phyloP scores from a whole-genome alignment of 1,139 yeast species.

The Nadsonia starkeyi-henricii region DNA sequence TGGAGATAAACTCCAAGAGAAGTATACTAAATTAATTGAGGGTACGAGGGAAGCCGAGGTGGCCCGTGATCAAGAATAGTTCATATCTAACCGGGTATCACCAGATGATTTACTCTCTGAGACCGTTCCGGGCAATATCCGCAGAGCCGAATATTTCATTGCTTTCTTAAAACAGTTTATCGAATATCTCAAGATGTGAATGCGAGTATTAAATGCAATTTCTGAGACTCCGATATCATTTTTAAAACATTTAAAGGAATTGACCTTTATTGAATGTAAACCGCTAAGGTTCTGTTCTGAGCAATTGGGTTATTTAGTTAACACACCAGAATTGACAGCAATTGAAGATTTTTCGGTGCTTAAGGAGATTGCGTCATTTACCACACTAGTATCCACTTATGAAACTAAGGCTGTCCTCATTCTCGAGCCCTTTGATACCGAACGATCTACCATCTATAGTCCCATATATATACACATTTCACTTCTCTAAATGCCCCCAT shows the following conservation, averaged over 20 bases:
- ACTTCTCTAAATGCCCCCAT: conserved; percentile 95
- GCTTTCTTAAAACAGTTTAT: conserved; percentile 84
- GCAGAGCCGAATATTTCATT: conserved; percentile 93
- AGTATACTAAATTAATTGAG: conserved; percentile 79
- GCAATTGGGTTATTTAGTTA: conserved; percentile 68
- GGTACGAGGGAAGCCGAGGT: conserved; percentile 73
- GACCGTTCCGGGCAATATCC: conserved; percentile 92
- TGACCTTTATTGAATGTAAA: conserved; percentile 82
- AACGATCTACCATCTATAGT: conserved; percentile 93
- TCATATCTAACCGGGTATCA: conserved; percentile 78
- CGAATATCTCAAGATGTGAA: conserved; percentile 88
- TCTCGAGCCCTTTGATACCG: conserved; percentile 92
- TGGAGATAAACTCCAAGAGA: conserved; percentile 70
- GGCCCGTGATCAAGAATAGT: conserved; percentile 61
- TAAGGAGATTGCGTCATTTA: conserved; percentile 93
- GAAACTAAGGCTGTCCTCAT: conserved; percentile 86
- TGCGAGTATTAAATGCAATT: conserved; percentile 93
- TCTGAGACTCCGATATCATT: conserved; percentile 94
- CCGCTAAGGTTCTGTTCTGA: conserved; percentile 90
- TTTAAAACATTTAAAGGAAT: conserved; percentile 78
- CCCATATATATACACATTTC: conserved; percentile 84
- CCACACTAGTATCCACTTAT: conserved; percentile 87
- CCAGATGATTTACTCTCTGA: conserved; percentile 78
- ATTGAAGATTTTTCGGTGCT: conserved; percentile 87
- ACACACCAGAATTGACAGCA: conserved; percentile 77